Percentiles rank a stretch among this genome's conserved stretches.
Conservation (phyloP, 179 eudicot species). For the Beta lomatogona region DNA sequence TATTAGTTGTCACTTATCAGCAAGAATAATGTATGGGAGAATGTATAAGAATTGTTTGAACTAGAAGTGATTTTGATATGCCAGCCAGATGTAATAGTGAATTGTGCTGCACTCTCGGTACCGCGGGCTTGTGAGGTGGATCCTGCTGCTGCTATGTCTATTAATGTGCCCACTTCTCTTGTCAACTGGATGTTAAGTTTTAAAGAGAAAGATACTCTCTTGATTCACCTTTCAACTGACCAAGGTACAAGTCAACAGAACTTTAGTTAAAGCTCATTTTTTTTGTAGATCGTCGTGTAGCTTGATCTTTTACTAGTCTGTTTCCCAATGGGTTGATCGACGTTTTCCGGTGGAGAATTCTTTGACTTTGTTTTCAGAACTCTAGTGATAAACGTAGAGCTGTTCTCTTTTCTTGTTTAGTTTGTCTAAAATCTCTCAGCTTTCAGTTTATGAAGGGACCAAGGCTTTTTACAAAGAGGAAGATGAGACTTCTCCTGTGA, state of each 20-base stretch:
- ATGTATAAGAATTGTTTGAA: background rate
- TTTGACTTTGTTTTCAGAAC: no score
- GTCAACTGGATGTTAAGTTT: conserved; percentile 77
- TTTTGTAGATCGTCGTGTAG: background rate
- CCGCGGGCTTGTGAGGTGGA: conserved; percentile 89
- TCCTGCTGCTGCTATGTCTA: conserved; percentile 78
- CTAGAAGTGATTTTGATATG: conserved; percentile 16
- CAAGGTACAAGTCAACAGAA: conserved; percentile 54
- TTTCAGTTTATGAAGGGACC: conserved; percentile 84
- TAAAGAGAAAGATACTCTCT: conserved; percentile 45
- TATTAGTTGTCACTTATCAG: background rate
- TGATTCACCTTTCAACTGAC: conserved; percentile 94
- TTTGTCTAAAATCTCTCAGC: conserved; percentile 9
- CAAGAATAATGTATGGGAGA: background rate
- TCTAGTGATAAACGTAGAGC: background rate
- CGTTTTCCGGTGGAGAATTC: background rate
- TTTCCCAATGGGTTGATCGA: background rate
- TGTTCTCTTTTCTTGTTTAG: no score
- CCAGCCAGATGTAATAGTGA: conserved; percentile 93
- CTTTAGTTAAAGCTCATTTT: background rate
- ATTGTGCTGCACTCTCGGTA: conserved; percentile 90
- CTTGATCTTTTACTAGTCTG: background rate
- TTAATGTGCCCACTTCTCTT: conserved; percentile 82
- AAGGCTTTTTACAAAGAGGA: conserved; percentile 92
- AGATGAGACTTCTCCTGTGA: conserved; percentile 74